phyloP scores from a whole-genome alignment of 257 asterid species.

The Buddleja alternifolia region DNA sequence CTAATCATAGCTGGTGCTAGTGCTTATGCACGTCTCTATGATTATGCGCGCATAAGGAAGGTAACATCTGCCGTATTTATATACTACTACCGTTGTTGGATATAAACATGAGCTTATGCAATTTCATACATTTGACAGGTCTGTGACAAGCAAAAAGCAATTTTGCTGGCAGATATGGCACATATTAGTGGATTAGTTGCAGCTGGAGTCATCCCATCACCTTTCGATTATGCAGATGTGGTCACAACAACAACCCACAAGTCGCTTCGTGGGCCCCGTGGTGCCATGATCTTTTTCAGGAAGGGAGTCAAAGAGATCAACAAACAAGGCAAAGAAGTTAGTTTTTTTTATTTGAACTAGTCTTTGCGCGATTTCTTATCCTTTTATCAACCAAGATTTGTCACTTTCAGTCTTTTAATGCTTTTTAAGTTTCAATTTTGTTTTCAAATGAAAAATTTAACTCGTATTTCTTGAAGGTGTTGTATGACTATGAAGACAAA shows the following conservation, averaged over 20 bases:
- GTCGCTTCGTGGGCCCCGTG: conserved; percentile 97
- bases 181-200: conserved; percentile 69
- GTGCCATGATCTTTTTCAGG: conserved; percentile 97
- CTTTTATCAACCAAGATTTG: neutral
- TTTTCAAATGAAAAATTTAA: neutral
- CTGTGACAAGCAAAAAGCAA: conserved; percentile 65
- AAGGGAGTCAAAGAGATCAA: conserved; percentile 93
- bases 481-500: conserved; percentile 90
- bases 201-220: conserved; percentile 64
- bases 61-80: conserved; percentile 35
- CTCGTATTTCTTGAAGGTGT: conserved; percentile 52
- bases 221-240: conserved; percentile 92
- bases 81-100: neutral
- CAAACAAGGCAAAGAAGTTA: conserved; percentile 93
- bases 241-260: conserved; percentile 99
- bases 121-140: conserved; percentile 53
- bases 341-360: too few relatives aligned
- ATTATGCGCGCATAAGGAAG: conserved; percentile 85
- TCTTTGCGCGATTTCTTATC: too few relatives aligned
- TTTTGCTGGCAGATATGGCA: conserved; percentile 64
- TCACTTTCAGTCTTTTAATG: neutral
- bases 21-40: conserved; percentile 93
- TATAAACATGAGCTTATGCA: conserved; percentile 18
- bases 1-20: conserved; percentile 95
- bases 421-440: neutral